A percentile compares a stretch with the other conserved stretches of the same genome.
Evolutionary conservation across 2,329 filamentous ascomycete species (phyloP).

Genomic region (Fusarium virguliforme): DNA sequence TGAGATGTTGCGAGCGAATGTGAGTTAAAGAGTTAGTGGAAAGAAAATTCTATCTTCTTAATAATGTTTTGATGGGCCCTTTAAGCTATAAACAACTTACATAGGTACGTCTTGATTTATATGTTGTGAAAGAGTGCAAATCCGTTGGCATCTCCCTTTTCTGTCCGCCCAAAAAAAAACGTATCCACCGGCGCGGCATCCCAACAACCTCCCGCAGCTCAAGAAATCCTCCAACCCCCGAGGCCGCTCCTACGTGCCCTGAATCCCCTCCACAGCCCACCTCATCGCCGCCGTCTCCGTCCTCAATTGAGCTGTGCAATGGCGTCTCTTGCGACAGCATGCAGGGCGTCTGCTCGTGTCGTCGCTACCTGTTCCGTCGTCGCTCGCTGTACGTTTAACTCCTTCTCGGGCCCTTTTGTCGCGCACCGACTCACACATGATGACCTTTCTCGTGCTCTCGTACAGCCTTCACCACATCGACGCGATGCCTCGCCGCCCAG

Average conservation of each 20-base stretch:
- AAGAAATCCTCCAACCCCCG: slow-evolving; percentile 45
- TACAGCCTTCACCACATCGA: slow-evolving; percentile 76
- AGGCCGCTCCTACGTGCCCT: slow-evolving; percentile 45
- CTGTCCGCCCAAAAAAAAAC: slow-evolving; percentile 54
- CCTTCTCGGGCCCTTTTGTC: slow-evolving; percentile 47
- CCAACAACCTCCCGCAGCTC: slow-evolving; percentile 54
- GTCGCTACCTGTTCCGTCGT: slow-evolving; percentile 65
- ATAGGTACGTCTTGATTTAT: not conserved
- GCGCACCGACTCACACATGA: slow-evolving; percentile 45
- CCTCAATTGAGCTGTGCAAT: slow-evolving; percentile 62
- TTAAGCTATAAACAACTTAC: not conserved
- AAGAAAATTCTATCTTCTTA: no score
- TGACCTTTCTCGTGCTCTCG: slow-evolving; percentile 11
- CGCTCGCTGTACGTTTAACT: slow-evolving; percentile 69
- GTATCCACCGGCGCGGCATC: slow-evolving; percentile 51
- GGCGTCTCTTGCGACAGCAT: slow-evolving; percentile 77
- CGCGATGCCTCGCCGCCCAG: slow-evolving; percentile 79
- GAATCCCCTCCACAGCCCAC: slow-evolving; percentile 36
- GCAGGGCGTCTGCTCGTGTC: slow-evolving; percentile 75
- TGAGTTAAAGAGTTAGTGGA: not conserved
- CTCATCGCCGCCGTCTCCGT: slow-evolving; percentile 41
- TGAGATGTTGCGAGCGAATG: not conserved
- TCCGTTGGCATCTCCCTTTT: slow-evolving; percentile 13
- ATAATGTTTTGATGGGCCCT: no score
- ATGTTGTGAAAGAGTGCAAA: not conserved